Conservation (phyloP, 2,329 filamentous ascomycete genomes). For the Pseudogymnoascus sp. region DNA sequence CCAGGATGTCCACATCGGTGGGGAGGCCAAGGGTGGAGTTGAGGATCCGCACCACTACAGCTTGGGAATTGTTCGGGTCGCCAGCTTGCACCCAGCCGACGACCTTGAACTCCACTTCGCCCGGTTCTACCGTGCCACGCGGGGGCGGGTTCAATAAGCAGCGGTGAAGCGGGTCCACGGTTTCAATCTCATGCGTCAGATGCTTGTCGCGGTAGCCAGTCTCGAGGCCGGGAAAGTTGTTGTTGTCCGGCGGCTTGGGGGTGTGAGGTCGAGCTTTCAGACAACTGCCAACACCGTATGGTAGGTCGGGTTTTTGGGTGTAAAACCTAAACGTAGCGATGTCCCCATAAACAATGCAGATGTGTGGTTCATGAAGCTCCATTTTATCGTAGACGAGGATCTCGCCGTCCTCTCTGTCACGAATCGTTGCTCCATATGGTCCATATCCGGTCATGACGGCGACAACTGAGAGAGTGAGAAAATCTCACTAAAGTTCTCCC, state of each 20-base stretch:
- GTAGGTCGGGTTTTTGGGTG: neutral
- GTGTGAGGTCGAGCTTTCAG: neutral
- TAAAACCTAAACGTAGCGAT: neutral
- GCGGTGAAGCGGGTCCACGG: neutral
- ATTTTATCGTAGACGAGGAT: neutral
- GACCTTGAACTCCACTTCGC: neutral
- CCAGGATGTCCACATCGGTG: neutral
- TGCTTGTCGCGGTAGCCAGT: neutral
- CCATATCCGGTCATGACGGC: neutral
- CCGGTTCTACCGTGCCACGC: neutral
- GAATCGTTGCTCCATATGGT: neutral
- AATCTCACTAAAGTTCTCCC: neutral
- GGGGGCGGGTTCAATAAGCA: neutral
- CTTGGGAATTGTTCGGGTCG: neutral
- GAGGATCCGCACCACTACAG: neutral
- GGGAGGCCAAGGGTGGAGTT: neutral
- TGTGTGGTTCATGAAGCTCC: neutral
- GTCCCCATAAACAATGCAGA: neutral
- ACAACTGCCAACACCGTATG: neutral
- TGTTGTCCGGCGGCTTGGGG: neutral
- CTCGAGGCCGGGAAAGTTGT: neutral
- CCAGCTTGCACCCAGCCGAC: neutral
- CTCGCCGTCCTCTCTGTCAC: neutral
- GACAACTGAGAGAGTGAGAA: neutral
- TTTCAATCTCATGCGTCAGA: neutral